Conservation (phyloP, 1,284 basidiomycete species). For the Gymnopus androsaceus region DNA sequence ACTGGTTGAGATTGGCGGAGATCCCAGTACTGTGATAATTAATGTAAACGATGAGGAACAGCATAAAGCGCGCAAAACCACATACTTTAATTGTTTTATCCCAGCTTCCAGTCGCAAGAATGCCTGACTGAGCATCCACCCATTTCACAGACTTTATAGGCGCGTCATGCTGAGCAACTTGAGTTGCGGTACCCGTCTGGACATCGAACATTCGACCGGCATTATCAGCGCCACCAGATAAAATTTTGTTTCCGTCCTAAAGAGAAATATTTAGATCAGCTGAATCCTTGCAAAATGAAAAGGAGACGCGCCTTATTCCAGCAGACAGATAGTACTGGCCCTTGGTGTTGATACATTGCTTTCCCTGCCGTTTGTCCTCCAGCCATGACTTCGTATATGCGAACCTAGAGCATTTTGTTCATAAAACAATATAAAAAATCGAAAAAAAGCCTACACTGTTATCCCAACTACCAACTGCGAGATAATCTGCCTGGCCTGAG, state of each 20-base stretch:
- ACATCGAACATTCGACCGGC: conserved; percentile 79
- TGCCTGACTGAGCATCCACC: conserved; percentile 66
- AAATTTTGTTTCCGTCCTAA: conserved; percentile 74
- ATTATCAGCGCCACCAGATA: conserved; percentile 83
- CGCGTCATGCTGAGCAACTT: conserved; percentile 81
- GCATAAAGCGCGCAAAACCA: not conserved
- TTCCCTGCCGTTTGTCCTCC: conserved; percentile 66
- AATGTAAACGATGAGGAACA: not conserved
- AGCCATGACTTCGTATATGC: conserved; percentile 57
- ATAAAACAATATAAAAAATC: not conserved
- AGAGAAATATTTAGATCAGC: not conserved
- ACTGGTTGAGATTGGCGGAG: conserved; percentile 73
- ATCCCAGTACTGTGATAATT: conserved; percentile 82
- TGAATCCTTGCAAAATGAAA: not conserved
- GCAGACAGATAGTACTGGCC: conserved; percentile 75
- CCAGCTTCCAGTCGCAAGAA: conserved; percentile 87
- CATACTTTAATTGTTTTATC: conserved; percentile 82
- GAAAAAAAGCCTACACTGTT: conserved; percentile 45
- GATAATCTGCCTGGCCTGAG: conserved; percentile 49
- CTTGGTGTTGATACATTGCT: conserved; percentile 80
- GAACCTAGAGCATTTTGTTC: conserved; percentile 39
- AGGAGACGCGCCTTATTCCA: conserved; percentile 65
- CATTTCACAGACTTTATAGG: conserved; percentile 76
- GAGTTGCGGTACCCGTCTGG: conserved; percentile 62
- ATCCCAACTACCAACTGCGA: conserved; percentile 66